A percentile compares a stretch with the other conserved stretches of the same genome.
Conservation (phyloP, 1,139 yeast genomes). For the Spencermartinsiella ligniputridi region DNA sequence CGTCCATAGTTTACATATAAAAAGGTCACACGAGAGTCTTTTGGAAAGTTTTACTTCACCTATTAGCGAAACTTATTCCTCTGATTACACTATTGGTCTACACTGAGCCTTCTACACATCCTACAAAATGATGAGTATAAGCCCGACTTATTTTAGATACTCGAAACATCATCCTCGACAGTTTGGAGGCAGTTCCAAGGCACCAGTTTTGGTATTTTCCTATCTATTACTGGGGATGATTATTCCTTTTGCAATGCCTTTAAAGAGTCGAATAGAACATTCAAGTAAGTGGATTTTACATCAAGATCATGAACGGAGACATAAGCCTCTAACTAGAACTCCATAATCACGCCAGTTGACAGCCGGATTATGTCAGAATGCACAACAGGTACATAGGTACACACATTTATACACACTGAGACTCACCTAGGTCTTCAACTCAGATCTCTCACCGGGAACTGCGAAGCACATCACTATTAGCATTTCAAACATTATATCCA, state of each 20-base stretch:
- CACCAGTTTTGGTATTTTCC: conserved; percentile 11
- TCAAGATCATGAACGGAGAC: neutral
- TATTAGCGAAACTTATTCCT: too few relatives aligned
- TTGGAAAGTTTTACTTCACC: too few relatives aligned
- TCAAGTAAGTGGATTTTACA: conserved; percentile 1
- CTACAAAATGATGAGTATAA: neutral
- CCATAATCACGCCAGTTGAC: conserved; percentile 9
- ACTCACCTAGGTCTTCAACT: too few relatives aligned
- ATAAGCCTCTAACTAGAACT: conserved; percentile 10
- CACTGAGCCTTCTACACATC: too few relatives aligned
- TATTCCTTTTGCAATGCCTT: conserved; percentile 18
- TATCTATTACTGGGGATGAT: conserved; percentile 16
- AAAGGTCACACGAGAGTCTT: too few relatives aligned
- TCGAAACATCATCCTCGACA: neutral
- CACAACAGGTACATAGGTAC: too few relatives aligned
- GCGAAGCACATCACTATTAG: too few relatives aligned
- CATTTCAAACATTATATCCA: too few relatives aligned
- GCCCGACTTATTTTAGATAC: neutral
- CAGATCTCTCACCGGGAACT: too few relatives aligned
- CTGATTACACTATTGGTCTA: too few relatives aligned
- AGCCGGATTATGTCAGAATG: conserved; percentile 10
- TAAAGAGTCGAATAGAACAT: conserved; percentile 10
- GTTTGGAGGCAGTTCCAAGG: neutral
- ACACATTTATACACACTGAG: too few relatives aligned
- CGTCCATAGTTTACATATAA: too few relatives aligned